Evolutionary conservation across 345 rosid genomes (phyloP).

Genomic region (Eutrema japonicum): DNA sequence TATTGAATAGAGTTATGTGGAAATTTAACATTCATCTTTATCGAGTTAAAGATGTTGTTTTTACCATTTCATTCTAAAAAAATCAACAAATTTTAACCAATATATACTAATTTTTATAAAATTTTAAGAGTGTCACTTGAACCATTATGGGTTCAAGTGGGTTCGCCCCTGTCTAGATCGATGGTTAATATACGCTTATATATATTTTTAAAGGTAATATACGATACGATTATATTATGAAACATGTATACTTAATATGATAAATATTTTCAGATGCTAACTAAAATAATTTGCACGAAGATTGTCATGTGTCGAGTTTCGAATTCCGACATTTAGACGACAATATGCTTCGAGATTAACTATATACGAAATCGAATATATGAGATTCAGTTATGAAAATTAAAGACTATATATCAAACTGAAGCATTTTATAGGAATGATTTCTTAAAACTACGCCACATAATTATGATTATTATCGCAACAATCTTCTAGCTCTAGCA

Average conservation of each 20-base stretch:
- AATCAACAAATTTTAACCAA: no score
- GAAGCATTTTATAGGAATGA: not conserved
- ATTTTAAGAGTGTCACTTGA: no score
- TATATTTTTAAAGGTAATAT: not conserved
- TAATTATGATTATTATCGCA: not conserved
- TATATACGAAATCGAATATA: not conserved
- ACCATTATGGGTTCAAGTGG: no score
- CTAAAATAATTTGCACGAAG: not conserved
- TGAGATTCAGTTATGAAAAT: not conserved
- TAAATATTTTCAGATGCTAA: not conserved
- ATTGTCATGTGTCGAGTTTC: slow-evolving; percentile 1
- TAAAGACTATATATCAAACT: not conserved
- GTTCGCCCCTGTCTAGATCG: no score
- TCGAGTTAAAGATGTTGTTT: no score
- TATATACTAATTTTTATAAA: no score
- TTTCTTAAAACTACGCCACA: slow-evolving; percentile 10
- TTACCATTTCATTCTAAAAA: no score
- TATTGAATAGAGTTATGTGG: no score
- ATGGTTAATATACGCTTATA: not conserved
- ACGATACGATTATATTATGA: not conserved
- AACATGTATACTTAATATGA: not conserved
- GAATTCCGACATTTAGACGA: not conserved
- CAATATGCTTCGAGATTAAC: not conserved
- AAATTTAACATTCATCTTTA: no score
- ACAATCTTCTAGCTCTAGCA: slow-evolving; percentile 3